These are phyloP conservation scores for Penicillium concentricum DNA, from an alignment of 2,329 filamentous ascomycete species.

Conservation along the genomic window DNA sequence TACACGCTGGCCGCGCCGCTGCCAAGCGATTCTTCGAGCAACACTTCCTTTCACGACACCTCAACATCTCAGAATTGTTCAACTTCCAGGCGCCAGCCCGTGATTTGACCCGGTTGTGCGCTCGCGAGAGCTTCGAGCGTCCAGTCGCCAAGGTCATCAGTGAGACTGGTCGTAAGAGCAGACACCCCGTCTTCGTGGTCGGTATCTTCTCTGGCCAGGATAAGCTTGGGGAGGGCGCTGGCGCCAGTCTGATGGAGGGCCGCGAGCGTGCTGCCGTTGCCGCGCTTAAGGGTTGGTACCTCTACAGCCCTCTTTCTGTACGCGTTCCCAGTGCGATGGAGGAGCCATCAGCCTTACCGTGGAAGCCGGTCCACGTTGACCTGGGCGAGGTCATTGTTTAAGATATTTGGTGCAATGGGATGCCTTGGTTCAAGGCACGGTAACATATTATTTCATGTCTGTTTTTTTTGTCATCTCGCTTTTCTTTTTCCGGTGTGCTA, in stretches of 20 bases:
- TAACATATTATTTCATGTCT: conserved; percentile 24
- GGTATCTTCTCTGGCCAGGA: conserved; percentile 90
- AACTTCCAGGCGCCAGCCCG: conserved; percentile 78
- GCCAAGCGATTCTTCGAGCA: conserved; percentile 78
- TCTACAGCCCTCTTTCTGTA: conserved; percentile 76
- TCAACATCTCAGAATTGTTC: conserved; percentile 77
- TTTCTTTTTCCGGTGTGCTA: conserved; percentile 28
- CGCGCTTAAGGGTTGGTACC: conserved; percentile 90
- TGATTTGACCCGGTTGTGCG: conserved; percentile 80
- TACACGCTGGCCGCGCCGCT: conserved; percentile 76
- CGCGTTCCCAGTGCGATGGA: conserved; percentile 70
- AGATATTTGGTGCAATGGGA: conserved; percentile 20
- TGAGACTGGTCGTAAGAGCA: conserved; percentile 82
- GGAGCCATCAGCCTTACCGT: conserved; percentile 58
- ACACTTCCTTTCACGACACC: conserved; percentile 77
- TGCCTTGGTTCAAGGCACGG: conserved; percentile 8
- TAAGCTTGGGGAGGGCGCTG: conserved; percentile 88
- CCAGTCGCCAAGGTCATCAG: conserved; percentile 84
- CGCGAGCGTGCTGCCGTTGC: conserved; percentile 77
- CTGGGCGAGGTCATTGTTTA: conserved; percentile 66
- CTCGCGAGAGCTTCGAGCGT: conserved; percentile 81
- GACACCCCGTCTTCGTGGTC: conserved; percentile 87
- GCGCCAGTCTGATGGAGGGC: conserved; percentile 73
- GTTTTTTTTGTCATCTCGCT: conserved; percentile 23
- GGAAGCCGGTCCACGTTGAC: conserved; percentile 68